Base-by-base conservation (phyloP, 2,329 filamentous ascomycete species). In the Macrophomina pseudophaseolina region DNA sequence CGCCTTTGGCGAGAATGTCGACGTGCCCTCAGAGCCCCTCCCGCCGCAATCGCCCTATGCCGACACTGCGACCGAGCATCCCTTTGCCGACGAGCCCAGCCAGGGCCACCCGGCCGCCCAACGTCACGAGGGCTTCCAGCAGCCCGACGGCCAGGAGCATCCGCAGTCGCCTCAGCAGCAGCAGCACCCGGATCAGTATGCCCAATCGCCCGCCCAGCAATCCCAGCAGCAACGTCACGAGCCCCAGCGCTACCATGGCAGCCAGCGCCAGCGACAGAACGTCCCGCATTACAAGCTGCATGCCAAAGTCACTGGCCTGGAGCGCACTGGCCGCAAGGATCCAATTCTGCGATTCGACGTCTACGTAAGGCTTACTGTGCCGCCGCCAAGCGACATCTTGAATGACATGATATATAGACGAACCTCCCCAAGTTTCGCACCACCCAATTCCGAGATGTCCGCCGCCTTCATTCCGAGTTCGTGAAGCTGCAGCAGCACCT, bases 381-480 rank as follows among this genome's bases (percentile, higher is more conserved):
- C 8, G 6, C 48, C 30, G 18, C 49, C 42, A 16, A 44, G n/a
- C 35, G 18, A 33, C 23, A 7, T 28, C n/a, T 7, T 40, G 63
- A 44, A 23, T 66, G 30, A 65, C 42, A 18, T 56, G 42, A 59
- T 48, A 40, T 58, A 56, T 72, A 99, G 95, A 99, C 95, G 71
- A 99, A 99, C 80, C 90, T 99, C n/a, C 94, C 94, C 64, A 94
- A 94, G 72, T 99, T 97, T 80, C 89, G 95, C 73, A 99, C 95
- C 0, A 99, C 95, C 5, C 95, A 99, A 79, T 99, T 97, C 81
- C 93, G 95, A 75, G 95, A 99, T 80, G 93, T 99, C 71, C 91
- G 95, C 72, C 92, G 95, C 68, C 90, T 96, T 69, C 95, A 99
- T 80, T 93, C 92, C 56, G 95, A 99, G 77, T 99, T 99, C 74